Evolutionary conservation across 768 basidiomycete genomes (phyloP), one percentile per base, ranked within the genome.

Genomic region (Paxillus rubicundulus): DNA sequence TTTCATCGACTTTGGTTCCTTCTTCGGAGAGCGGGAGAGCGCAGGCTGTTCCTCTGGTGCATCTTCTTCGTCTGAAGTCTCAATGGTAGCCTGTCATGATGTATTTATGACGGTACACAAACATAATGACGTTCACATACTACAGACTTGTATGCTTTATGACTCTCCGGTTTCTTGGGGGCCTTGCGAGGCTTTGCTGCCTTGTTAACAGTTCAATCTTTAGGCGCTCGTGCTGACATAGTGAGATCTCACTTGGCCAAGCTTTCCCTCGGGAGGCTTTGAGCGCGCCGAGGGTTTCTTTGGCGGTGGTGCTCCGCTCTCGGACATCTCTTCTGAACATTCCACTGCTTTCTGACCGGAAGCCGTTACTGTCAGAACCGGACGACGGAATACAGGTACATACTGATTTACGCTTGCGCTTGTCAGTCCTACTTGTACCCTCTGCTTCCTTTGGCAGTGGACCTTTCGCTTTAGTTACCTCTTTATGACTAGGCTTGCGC

Each of bases 31-130:
- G 27, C 24, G 43, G 41, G 18, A 4, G 20, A 50, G 12, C 20
- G 50, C 47, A 20, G 30, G 43, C n/a, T 21, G 17, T 16, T 30
- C 44, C n/a, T 57, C 49, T n/a, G 53, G 9, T 33, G 39, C 45
- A 16, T 17, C 59, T 41, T 68, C 66, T 28, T 67, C 67, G 13
- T 58, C 67, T 1, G 67, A 70, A 20, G 67, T 60, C 33, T 69
- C 67, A 9, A 70, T 57, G 12, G 54, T 45, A 39, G 67, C 60
- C 67, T 69, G 27, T 36, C 5, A 18, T 9, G 28, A 42, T 12
- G 21, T 39, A 5, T 47, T 28, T 24, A 47, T 27, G 18, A 39
- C 21, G 17, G 28, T 7, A 3, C 14, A 50, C 17, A 2, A 50
- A 32, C 9, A 16, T 21, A 10, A 14, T 17, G 21, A 13, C 24